Conservation (phyloP, 2,329 filamentous ascomycete species). For the Sporothrix mexicana region DNA sequence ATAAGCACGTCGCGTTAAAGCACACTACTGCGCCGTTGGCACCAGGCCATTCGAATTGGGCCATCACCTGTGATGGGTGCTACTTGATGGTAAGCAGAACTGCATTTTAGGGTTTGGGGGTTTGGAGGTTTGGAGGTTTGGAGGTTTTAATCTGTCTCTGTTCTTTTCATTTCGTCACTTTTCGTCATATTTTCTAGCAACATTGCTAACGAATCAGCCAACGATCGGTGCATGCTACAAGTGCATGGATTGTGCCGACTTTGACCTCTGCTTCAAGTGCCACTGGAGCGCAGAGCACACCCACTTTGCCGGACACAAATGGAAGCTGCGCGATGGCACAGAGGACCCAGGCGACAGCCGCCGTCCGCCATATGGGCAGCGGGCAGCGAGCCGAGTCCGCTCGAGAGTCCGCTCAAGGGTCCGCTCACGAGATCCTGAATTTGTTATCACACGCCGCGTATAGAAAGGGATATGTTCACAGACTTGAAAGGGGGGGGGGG, state of each 20-base stretch:
- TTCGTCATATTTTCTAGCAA: background rate
- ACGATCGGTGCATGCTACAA: constrained; percentile 13
- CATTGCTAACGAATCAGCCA: constrained; percentile 5
- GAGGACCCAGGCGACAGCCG: constrained; percentile 4
- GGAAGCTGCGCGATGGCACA: constrained; percentile 5
- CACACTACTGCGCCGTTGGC: background rate
- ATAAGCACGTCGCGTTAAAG: background rate
- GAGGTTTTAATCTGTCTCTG: too few species aligned
- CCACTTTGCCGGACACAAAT: background rate
- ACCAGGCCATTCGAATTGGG: constrained; percentile 1
- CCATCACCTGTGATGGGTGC: constrained; percentile 17
- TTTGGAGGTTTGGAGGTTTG: too few species aligned
- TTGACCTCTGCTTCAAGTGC: constrained; percentile 26
- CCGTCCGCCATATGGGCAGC: background rate
- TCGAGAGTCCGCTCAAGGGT: background rate
- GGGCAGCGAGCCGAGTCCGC: background rate
- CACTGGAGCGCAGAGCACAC: constrained; percentile 16
- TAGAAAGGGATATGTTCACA: background rate
- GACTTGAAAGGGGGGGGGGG: background rate
- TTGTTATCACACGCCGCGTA: too few species aligned
- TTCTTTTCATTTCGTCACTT: background rate
- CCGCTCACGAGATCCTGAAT: background rate
- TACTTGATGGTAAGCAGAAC: background rate
- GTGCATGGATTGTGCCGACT: constrained; percentile 20
- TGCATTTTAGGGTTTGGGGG: background rate